Evolutionary conservation across 169 alveolate genomes (phyloP), one percentile per base, ranked within the genome.

Genomic region (Plasmodium gonderi): DNA sequence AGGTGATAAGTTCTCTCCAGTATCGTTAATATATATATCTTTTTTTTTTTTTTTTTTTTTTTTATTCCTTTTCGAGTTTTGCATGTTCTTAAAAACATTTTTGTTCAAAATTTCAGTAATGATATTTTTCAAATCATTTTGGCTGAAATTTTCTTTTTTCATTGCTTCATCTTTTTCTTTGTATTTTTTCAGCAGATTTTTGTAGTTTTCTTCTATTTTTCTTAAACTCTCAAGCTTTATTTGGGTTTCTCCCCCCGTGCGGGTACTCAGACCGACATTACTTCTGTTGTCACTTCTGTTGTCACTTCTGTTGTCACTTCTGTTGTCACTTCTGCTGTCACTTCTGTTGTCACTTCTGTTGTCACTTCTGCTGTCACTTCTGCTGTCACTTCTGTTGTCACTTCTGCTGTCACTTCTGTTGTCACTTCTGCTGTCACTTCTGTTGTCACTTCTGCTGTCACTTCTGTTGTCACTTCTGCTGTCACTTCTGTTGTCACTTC

Each of bases 161-260:
- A 20, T 17, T 1, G 40, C 64, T 47, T 26, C 33, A n/a, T 40
- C 17, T 40, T 38, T 80, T 20, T 20, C 20, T 36, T 67, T 69
- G 26, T 72, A 33, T 7, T 68, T 47, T n/a, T 83, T 51, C n/a
- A 83, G 44, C 44, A 83, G 77, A 47, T 33, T 31, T 4, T 83
- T 76, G 42, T 83, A 83, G 9, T 72, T 31, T 40, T 83, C 44
- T 76, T 83, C 92, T 8, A 83, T 1, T 76, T 83, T 23, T 12
- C 67, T 74, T 49, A 83, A 44, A 33, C 17, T 47, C 14, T 47
- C 80, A 7, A 31, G 45, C n/a, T n/a, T 81, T 20, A 81, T 67
- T 26, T 81, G 54, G 23, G 40, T 44, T 20, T 60, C 72, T n/a
- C 12, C 38, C 72, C 38, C 29, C n/a, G n/a, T n/a, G n/a, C n/a